Evolutionary conservation across 164 flowering plant genomes (phyloP).

Genomic region (Berberis thunbergii): DNA sequence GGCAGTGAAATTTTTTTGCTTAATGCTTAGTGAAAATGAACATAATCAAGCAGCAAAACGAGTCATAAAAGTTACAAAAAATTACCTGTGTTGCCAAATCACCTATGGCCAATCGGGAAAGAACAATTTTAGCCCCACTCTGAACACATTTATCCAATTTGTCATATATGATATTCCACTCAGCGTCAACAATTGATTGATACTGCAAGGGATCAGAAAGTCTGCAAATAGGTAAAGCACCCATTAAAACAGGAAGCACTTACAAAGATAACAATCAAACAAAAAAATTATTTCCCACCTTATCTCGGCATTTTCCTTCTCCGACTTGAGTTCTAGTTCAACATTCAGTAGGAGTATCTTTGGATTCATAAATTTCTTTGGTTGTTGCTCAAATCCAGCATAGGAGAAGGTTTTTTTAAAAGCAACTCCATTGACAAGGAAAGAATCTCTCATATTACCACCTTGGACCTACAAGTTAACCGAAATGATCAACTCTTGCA

Average conservation of each 20-base stretch:
- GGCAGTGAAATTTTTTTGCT: no score
- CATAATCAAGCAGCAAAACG: no score
- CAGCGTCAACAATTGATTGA: constrained; percentile 99
- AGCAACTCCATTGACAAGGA: constrained; percentile 94
- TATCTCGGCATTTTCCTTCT: constrained; percentile 99
- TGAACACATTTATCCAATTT: constrained; percentile 93
- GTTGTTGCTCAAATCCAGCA: constrained; percentile 82
- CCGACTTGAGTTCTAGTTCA: constrained; percentile 95
- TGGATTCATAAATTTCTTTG: constrained; percentile 81
- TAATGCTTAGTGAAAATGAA: no score
- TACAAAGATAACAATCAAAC: not conserved
- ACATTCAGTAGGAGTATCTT: constrained; percentile 80
- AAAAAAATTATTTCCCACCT: constrained; percentile 31
- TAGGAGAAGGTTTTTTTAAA: constrained; percentile 25
- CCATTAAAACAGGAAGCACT: not conserved
- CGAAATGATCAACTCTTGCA: not conserved
- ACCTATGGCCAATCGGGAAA: constrained; percentile 93
- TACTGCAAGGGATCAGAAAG: constrained; percentile 91
- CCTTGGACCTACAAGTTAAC: constrained; percentile 69
- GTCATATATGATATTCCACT: constrained; percentile 99
- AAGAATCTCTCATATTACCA: constrained; percentile 94
- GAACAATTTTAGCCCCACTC: constrained; percentile 92
- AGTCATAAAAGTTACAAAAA: no score
- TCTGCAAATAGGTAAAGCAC: constrained; percentile 29
- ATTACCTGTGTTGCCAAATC: constrained; percentile 94